Conservation (phyloP, 2,329 filamentous ascomycete species). For the Penicillium crustosum region DNA sequence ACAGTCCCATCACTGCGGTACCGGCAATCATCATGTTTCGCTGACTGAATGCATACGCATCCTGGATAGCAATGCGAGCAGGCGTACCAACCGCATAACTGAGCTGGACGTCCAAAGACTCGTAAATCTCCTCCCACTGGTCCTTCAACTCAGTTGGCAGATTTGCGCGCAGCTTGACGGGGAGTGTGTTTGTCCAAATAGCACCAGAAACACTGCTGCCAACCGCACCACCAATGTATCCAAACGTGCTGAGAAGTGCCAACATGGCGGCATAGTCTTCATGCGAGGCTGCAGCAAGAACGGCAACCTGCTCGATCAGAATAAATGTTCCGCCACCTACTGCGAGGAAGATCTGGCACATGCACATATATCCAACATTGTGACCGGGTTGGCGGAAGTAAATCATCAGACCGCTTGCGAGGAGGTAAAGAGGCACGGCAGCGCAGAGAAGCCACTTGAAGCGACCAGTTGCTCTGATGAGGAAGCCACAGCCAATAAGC, state of each 20-base stretch:
- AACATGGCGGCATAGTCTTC: constrained; percentile 57
- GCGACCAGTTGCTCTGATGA: constrained; percentile 51
- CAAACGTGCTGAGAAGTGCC: constrained; percentile 57
- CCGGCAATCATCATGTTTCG: constrained; percentile 53
- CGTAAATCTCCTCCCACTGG: constrained; percentile 47
- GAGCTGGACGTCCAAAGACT: constrained; percentile 48
- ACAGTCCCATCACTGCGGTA: constrained; percentile 41
- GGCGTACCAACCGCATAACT: constrained; percentile 29
- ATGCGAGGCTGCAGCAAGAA: constrained; percentile 55
- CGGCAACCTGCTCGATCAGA: constrained; percentile 56
- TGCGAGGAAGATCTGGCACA: constrained; percentile 60
- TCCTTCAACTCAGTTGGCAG: constrained; percentile 39
- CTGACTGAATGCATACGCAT: constrained; percentile 52
- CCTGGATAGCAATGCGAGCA: constrained; percentile 30
- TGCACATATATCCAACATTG: constrained; percentile 55
- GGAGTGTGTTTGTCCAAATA: constrained; percentile 62
- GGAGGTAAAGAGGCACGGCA: constrained; percentile 53
- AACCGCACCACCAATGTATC: constrained; percentile 55
- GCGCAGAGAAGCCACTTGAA: constrained; percentile 56
- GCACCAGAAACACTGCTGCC: constrained; percentile 58
- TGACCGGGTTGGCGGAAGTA: constrained; percentile 51
- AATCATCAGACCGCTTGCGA: constrained; percentile 58
- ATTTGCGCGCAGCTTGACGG: constrained; percentile 44
- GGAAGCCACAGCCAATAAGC: constrained; percentile 41
- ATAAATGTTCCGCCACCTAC: constrained; percentile 55